A percentile compares a stretch with the other conserved stretches of the same genome.
Conservation (phyloP, 2,329 filamentous ascomycete genomes). For the Claviceps sp. region DNA sequence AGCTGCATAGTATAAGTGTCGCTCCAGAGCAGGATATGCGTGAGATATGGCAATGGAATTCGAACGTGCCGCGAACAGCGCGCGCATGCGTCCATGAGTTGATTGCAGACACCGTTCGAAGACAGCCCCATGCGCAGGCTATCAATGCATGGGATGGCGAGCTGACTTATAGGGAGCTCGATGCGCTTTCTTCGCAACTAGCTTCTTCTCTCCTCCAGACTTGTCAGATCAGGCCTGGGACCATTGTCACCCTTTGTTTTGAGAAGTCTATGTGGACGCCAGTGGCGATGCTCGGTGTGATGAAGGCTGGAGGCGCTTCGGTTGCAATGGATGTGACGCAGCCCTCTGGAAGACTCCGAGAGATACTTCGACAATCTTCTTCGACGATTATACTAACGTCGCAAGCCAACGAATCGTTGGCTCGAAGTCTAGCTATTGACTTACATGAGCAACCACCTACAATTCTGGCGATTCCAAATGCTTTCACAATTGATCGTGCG, state of each 20-base stretch:
- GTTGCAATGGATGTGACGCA: constrained; percentile 35
- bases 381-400: not conserved
- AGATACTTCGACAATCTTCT: constrained; percentile 26
- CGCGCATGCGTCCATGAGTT: constrained; percentile 33
- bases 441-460: not conserved
- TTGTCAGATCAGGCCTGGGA: constrained; percentile 25
- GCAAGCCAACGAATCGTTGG: not conserved
- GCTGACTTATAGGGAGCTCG: constrained; percentile 32
- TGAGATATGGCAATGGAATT: constrained; percentile 33
- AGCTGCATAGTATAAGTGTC: not conserved
- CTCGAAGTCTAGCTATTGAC: not conserved
- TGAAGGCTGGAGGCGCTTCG: constrained; percentile 32
- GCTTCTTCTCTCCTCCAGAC: constrained; percentile 23
- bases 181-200: constrained; percentile 26
- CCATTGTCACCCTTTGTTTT: constrained; percentile 34
- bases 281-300: constrained; percentile 30
- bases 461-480: not conserved
- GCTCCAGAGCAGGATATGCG: not conserved
- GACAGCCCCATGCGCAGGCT: constrained; percentile 26
- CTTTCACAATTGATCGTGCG: too few species aligned
- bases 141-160: constrained; percentile 37
- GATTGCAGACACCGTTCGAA: constrained; percentile 24
- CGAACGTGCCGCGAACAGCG: constrained; percentile 25
- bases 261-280: constrained; percentile 35
- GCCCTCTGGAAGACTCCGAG: constrained; percentile 29